phyloP scores from a whole-genome alignment of 306 rosid species.

The Cucurbita pepo region DNA sequence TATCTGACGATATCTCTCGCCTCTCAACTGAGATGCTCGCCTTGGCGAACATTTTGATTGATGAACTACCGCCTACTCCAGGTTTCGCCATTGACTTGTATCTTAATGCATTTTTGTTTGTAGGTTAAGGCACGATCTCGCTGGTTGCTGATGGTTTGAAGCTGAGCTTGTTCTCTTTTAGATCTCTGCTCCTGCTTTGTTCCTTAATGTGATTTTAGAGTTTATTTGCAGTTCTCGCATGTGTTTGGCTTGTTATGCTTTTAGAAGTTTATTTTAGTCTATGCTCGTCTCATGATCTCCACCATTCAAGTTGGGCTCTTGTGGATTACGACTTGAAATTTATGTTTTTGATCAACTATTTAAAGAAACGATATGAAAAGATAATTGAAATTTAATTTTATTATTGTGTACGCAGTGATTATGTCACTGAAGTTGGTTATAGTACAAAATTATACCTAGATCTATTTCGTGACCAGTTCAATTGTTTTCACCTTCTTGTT shows the following conservation, averaged over 20 bases:
- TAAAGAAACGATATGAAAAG: not conserved
- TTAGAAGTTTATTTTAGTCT: not conserved
- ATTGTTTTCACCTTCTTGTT: not conserved
- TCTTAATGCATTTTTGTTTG: not conserved
- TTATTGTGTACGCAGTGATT: not conserved
- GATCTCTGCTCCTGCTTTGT: not conserved
- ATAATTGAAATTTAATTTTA: not conserved
- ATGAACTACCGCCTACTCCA: constrained; percentile 28
- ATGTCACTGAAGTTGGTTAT: not conserved
- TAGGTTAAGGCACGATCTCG: not conserved
- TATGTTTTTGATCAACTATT: not conserved
- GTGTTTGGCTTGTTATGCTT: not conserved
- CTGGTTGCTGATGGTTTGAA: not conserved
- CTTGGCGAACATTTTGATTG: constrained; percentile 28
- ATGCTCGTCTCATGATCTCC: not conserved
- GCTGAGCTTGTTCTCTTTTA: not conserved
- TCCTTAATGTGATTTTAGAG: not conserved
- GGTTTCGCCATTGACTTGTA: constrained; percentile 19
- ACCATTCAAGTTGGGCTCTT: not conserved
- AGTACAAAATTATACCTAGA: not conserved
- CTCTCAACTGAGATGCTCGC: constrained; percentile 61
- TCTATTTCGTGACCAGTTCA: not conserved
- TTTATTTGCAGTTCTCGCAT: not conserved
- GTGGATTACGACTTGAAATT: not conserved
- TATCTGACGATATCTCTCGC: constrained; percentile 44